Base-by-base conservation (phyloP, 2,329 filamentous ascomycete species). In the Fusarium longipes region DNA sequence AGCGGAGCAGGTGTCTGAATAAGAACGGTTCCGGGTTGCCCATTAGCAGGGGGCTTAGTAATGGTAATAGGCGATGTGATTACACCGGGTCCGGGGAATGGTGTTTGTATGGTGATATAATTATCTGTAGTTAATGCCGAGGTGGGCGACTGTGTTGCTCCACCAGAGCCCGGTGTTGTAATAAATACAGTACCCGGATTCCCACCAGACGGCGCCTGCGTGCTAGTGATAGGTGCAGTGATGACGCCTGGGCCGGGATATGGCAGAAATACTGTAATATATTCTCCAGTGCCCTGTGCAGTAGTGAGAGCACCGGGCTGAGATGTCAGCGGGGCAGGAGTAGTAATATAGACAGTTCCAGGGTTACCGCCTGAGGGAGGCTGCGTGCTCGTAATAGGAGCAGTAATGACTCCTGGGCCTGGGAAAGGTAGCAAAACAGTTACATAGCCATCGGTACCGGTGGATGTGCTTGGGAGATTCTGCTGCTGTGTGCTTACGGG, bases 51-150 rank as follows among this genome's bases (percentile, higher is more conserved):
- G 11, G 55, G 24, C 27, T 66, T 48, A 5, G 60, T 68, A 20
- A 68, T 65, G 2, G 65, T 68, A 11, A 68, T 47, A 20, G 65
- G 65, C n/a, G 33, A 29, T 3, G 50, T 54, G 5, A 68, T 68
- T 6, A 48, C 39, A 9, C 55, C 65, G 11, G 65, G 65, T 3
- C 65, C 65, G 1, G 65, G 65, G 47, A 50, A 68, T 9, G 65
- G 60, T 9, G 65, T 68, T 18, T 68, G 57, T 9, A 68, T 68
- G 4, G 65, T 68, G 32, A 68, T 55, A 8, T 68, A 68, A 9
- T 55, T 45, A 27, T 65, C 65, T 1, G 60, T 56, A 5, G 50
- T 57, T 12, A 57, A n/a, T 8, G 38, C 25, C 24, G 47, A 25
- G 5, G 56, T 36, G 17, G 50, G 59, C 3, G 45, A 14, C 42